These are phyloP conservation scores for Starmerella stigmatis DNA, from an alignment of 805 yeast species.

Conservation along the genomic window DNA sequence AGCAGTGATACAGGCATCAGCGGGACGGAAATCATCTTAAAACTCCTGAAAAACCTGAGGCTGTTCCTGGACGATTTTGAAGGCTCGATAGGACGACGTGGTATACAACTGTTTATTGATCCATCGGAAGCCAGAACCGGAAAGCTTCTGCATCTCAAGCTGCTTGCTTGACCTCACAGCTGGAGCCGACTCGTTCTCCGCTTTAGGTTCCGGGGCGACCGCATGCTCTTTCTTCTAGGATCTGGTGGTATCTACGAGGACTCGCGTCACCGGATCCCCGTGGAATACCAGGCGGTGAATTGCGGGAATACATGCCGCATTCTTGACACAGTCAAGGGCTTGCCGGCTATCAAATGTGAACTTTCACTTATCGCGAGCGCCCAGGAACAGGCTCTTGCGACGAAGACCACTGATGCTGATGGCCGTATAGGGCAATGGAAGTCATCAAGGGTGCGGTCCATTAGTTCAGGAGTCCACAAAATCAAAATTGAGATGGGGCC, in stretches of 20 bases:
- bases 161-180: too few species aligned
- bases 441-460: constrained; percentile 19
- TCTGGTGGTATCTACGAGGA: too few species aligned
- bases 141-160: constrained; percentile 84
- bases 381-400: constrained; percentile 42
- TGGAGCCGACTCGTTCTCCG: too few species aligned
- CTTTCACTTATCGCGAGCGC: constrained; percentile 24
- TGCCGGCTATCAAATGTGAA: constrained; percentile 77
- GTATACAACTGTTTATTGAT: constrained; percentile 96
- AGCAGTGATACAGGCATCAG: too few species aligned
- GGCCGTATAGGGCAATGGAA: constrained; percentile 72
- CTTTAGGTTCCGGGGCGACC: too few species aligned
- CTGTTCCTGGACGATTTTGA: constrained; percentile 59
- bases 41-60: constrained; percentile 89
- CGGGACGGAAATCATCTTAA: constrained; percentile 87
- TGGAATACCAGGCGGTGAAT: too few species aligned
- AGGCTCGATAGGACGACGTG: constrained; percentile 64
- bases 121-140: constrained; percentile 96
- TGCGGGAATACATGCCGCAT: constrained; percentile 65
- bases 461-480: constrained; percentile 58
- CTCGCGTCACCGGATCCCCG: too few species aligned
- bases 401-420: constrained; percentile 62
- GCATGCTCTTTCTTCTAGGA: too few species aligned
- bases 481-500: constrained; percentile 66
- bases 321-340: constrained; percentile 71